phyloP scores from a whole-genome alignment of 139 green algal genomes.

The Chlamydomonas sp. region DNA sequence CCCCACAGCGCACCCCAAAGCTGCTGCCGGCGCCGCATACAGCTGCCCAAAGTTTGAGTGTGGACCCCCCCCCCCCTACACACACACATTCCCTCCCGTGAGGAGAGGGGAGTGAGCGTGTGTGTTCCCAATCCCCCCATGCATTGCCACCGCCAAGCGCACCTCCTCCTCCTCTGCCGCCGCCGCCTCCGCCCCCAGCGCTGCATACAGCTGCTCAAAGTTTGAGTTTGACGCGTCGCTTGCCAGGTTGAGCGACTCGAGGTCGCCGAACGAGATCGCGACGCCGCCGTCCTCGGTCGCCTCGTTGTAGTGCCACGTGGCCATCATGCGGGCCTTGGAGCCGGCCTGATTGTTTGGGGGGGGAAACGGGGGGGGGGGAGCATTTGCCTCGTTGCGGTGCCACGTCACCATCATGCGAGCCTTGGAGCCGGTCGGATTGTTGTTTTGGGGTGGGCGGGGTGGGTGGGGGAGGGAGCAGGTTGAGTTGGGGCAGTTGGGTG shows the following conservation, averaged over 20 bases:
- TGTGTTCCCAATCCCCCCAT: neutral
- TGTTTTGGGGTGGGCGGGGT: no score
- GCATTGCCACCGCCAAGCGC: neutral
- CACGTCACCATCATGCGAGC: no score
- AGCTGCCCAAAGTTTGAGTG: neutral
- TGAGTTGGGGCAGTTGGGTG: no score
- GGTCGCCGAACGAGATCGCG: neutral
- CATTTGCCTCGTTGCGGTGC: no score
- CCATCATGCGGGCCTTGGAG: no score
- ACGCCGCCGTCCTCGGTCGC: constrained; percentile 3
- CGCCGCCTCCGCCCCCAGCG: neutral
- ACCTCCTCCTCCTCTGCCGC: neutral
- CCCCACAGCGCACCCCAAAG: neutral
- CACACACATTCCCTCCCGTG: neutral
- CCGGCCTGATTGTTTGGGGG: no score
- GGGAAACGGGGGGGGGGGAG: no score
- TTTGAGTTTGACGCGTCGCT: no score
- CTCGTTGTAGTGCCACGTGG: constrained; percentile 6
- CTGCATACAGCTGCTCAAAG: neutral
- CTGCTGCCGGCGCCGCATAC: neutral
- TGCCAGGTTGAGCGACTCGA: neutral
- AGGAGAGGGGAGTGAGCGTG: neutral
- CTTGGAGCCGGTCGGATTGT: no score
- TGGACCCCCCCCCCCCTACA: neutral
- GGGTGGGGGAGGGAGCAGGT: no score